Conservation (phyloP, 2,329 filamentous ascomycete species). For the Aspergillus persii region DNA sequence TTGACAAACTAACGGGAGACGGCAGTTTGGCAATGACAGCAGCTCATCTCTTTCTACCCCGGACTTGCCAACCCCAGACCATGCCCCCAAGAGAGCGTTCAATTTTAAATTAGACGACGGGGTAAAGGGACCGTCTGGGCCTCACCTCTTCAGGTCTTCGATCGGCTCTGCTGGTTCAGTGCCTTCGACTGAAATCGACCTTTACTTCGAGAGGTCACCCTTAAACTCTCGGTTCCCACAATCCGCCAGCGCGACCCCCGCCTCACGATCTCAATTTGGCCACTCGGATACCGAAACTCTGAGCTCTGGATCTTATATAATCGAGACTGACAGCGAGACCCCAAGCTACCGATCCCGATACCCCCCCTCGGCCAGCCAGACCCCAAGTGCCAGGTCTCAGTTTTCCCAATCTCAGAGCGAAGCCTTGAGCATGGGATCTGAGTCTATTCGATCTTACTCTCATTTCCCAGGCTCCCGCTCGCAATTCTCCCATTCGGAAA, state of each 20-base stretch:
- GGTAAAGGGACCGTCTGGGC: constrained; percentile 78
- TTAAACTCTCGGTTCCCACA: constrained; percentile 2
- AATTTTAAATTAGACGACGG: constrained; percentile 57
- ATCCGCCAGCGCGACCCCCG: too few species aligned
- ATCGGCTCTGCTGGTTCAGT: constrained; percentile 17
- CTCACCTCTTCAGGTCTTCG: constrained; percentile 79
- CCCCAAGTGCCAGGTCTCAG: not conserved
- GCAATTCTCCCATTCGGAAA: too few species aligned
- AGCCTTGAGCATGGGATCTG: too few species aligned
- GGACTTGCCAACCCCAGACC: constrained; percentile 63
- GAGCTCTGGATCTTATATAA: too few species aligned
- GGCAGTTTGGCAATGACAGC: constrained; percentile 54
- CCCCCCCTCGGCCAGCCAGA: too few species aligned
- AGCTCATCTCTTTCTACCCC: constrained; percentile 85
- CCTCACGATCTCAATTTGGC: too few species aligned
- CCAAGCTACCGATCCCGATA: too few species aligned
- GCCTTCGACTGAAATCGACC: constrained; percentile 18
- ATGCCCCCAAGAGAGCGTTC: too few species aligned
- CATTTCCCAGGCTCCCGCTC: too few species aligned
- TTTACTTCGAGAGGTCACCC: constrained; percentile 19
- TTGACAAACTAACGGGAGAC: not conserved
- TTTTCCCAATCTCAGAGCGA: constrained; percentile 37
- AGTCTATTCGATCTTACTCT: too few species aligned
- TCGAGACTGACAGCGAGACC: too few species aligned
- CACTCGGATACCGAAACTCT: too few species aligned